Evolutionary conservation across 768 basidiomycete species (phyloP), one percentile per base, ranked within the genome.

Genomic region (Tulasnella sp.): DNA sequence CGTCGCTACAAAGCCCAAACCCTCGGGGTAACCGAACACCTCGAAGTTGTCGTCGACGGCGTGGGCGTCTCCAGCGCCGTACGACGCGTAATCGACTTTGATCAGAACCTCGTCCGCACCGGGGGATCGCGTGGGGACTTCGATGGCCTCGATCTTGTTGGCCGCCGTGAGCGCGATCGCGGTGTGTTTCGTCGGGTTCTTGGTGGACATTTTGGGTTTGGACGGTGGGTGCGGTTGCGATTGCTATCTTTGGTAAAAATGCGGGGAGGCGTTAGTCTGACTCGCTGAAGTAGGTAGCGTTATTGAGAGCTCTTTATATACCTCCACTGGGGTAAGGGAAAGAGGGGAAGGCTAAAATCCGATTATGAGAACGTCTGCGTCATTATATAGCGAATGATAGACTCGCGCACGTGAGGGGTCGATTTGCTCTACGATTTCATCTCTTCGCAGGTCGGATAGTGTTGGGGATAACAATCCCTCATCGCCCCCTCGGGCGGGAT

Each of bases 41-140:
- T 66, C 73, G 59, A 76, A 78, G 22, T 80, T 81, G 5, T 77
- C 74, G 72, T 84, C 84, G 17, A 76, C 77, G 40, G 79, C 75
- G 74, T 83, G 84, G 0, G 79, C 78, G 72, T 84, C 83, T 69
- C 82, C 80, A 4, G 83, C 77, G 37, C 81, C 79, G 76, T 85
- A 78, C n/a, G 81, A 75, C 1, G 81, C 79, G 72, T 83, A 84
- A 62, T 78, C 79, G 14, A 83, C 82, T 75, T 82, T 81, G 69
- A 85, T 72, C 36, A 82, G 78, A 19, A 85, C 80, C 67, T 84
- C 78, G 26, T 77, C 80, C 6, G 76, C 74, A 16, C 76, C 77
- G 6, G 82, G 83, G 22, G 75, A 74, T 39, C 73, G 67, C 3
- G 83, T 84, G 2, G 79, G 73, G 6, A 82, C 78, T 67, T 81